Percentiles rank a stretch among this genome's conserved stretches.
Evolutionary conservation across 495 filamentous ascomycete species (phyloP).

Genomic region (Podospora pseudopauciseta): DNA sequence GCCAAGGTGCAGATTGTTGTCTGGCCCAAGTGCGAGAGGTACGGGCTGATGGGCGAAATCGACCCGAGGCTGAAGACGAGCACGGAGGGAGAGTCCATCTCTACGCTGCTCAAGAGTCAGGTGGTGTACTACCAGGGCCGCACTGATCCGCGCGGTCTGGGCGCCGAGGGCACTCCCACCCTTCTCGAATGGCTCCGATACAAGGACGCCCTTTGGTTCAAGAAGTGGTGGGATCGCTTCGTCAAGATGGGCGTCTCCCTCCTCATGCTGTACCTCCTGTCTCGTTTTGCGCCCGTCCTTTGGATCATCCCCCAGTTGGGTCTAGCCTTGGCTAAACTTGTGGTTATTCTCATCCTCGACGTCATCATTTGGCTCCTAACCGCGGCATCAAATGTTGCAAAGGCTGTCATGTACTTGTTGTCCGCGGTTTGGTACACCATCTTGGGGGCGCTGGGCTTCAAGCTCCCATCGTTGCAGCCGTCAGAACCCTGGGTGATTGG

Average conservation of each 20-base stretch:
- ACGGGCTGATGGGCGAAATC: conserved; percentile 24
- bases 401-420: background rate
- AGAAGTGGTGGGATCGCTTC: background rate
- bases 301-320: background rate
- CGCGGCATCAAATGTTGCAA: background rate
- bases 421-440: background rate
- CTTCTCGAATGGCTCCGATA: conserved; percentile 10
- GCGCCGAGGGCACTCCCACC: conserved; percentile 15
- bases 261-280: background rate
- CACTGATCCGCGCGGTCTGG: conserved; percentile 6
- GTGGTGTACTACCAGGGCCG: conserved; percentile 38
- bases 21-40: conserved; percentile 39
- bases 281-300: background rate
- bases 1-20: conserved; percentile 41
- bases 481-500: too few relatives aligned
- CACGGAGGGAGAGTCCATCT: conserved; percentile 30
- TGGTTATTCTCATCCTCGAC: background rate
- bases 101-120: conserved; percentile 22
- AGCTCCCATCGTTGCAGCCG: too few relatives aligned
- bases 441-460: background rate
- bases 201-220: background rate
- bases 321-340: background rate
- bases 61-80: conserved; percentile 5
- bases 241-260: background rate
- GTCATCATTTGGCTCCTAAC: background rate